Conservation (phyloP, 2,329 filamentous ascomycete species). For the Thelonectria rubi region DNA sequence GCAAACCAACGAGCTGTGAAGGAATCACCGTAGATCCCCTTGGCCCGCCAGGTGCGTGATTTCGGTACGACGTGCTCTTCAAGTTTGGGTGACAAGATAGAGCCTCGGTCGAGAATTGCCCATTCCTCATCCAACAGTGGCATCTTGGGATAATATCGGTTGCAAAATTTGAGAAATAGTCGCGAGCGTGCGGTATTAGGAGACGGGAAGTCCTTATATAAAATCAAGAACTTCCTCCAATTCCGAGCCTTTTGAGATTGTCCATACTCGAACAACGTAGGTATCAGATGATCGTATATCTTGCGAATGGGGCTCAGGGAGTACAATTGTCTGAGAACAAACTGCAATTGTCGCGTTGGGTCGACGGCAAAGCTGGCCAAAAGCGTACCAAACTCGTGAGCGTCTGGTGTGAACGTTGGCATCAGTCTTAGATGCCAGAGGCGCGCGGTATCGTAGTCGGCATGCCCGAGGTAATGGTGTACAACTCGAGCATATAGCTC, state of each 20-base stretch:
- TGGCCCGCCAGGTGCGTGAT: conserved; percentile 5
- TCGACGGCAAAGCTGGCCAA: conserved; percentile 55
- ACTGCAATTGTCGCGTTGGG: conserved; percentile 48
- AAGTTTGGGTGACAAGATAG: background rate
- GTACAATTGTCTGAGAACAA: conserved; percentile 57
- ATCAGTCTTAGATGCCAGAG: conserved; percentile 60
- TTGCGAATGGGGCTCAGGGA: conserved; percentile 52
- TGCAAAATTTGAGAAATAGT: conserved; percentile 59
- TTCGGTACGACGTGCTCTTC: background rate
- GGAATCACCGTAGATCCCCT: conserved; percentile 48
- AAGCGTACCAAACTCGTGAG: conserved; percentile 53
- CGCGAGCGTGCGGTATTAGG: conserved; percentile 47
- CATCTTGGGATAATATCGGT: conserved; percentile 55
- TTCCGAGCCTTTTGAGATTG: conserved; percentile 52
- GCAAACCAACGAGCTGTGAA: conserved; percentile 87
- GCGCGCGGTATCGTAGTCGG: conserved; percentile 50
- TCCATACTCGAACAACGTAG: conserved; percentile 59
- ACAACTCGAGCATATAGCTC: conserved; percentile 59
- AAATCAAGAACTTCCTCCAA: conserved; percentile 58
- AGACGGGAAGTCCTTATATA: conserved; percentile 53
- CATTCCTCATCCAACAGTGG: conserved; percentile 51
- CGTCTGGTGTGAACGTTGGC: conserved; percentile 53
- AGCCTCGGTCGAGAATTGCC: conserved; percentile 25
- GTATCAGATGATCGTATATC: conserved; percentile 63
- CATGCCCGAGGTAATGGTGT: conserved; percentile 52